Evolutionary conservation across 1,139 yeast species (phyloP), one percentile per base, ranked within the genome.

Genomic region (Petasospora fabianii): DNA sequence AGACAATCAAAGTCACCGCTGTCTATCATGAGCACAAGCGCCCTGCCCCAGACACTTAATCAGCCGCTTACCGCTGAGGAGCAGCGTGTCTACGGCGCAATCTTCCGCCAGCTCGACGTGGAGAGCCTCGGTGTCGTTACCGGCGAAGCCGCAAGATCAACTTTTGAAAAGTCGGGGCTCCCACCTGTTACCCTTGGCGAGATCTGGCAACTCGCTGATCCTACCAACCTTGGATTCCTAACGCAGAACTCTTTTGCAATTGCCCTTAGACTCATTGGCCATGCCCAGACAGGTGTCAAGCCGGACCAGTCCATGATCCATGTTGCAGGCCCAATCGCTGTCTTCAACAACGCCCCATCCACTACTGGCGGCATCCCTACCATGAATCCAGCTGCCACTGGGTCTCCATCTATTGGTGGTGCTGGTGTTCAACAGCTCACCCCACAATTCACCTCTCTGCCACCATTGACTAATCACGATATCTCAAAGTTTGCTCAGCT

Each of bases 201-300:
- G 60, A 82, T 94, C 45, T 94, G 98, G 98, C 94, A 86, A 60
- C 60, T 84, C 34, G 90, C 96, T 13, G 99, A 92, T 64, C 73
- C 76, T 15, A 81, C 80, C 47, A 88, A 87, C 63, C 73, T 80
- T 50, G 99, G 98, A 0, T 85, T 83, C 58, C 69, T 94, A 50
- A 83, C 85, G 51, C 88, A 82, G 57, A 71, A 75, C 47, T 92
- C 92, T 19, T 94, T 94, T 63, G 77, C 86, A 47, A 73, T 79
- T 41, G 96, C 97, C 21, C 73, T 92, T 77, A 75, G 99, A 60
- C 68, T 87, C 51, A 86, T 94, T 56, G 96, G 95, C 20, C 85
- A 87, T 58, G 82, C 87, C 34, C 98, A 94, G 65, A 65, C 71
- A 24, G 95, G 95, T 18, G 74, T 75, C 29, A 71, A 70, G 39